Evolutionary conservation across 2,329 filamentous ascomycete species (phyloP).

Genomic region (Kalmusia sp.): DNA sequence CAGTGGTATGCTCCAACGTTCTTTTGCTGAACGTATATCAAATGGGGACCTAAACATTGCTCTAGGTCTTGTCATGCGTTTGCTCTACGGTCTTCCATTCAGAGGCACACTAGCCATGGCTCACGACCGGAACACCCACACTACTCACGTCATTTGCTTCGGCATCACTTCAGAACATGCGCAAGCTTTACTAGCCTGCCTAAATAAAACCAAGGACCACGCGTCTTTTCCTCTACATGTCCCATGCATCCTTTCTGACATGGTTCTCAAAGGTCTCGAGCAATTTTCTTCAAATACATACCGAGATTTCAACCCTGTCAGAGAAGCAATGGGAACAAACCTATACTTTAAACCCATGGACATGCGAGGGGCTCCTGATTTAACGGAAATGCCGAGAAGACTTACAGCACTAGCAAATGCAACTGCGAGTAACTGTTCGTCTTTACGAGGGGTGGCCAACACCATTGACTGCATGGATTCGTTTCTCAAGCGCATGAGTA

Average conservation of each 20-base stretch:
- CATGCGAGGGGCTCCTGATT: not conserved
- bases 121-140: not conserved
- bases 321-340: conserved; percentile 12
- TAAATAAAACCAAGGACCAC: not conserved
- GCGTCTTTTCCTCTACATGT: conserved; percentile 6
- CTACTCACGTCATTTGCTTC: conserved; percentile 1
- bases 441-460: not conserved
- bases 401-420: conserved; percentile 13
- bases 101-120: not conserved
- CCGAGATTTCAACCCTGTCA: conserved; percentile 6
- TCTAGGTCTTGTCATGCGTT: not conserved
- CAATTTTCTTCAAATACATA: conserved; percentile 4
- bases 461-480: not conserved
- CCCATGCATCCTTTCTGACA: conserved; percentile 5
- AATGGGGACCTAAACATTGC: not conserved
- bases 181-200: not conserved
- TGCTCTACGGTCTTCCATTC: conserved; percentile 2
- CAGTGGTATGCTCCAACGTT: not conserved
- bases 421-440: conserved; percentile 4
- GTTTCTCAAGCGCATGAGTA: not conserved
- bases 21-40: too few relatives aligned
- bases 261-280: conserved; percentile 1
- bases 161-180: not conserved
- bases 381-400: conserved; percentile 8
- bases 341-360: conserved; percentile 6